phyloP scores from a whole-genome alignment of 768 basidiomycete species.

The Leccinum aurantiacum region DNA sequence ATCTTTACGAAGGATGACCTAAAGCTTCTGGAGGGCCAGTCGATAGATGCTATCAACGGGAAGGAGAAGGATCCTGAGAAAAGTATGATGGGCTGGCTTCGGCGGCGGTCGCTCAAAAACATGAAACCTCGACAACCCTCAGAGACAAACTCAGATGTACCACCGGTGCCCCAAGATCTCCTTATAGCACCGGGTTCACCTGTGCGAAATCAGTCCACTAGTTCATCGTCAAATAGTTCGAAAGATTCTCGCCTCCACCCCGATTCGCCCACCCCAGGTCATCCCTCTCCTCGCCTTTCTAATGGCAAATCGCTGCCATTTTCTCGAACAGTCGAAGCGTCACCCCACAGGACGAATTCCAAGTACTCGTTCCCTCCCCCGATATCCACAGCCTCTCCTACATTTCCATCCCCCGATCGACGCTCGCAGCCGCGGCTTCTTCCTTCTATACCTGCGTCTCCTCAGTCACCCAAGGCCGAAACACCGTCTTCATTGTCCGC shows the following conservation, averaged over 20 bases:
- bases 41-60: conserved; percentile 29
- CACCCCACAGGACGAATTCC: conserved; percentile 15
- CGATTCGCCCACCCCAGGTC: conserved; percentile 19
- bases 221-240: conserved; percentile 25
- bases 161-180: conserved; percentile 14
- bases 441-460: conserved; percentile 34
- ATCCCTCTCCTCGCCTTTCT: conserved; percentile 12
- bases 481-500: conserved; percentile 20
- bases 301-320: conserved; percentile 13
- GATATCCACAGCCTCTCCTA: conserved; percentile 7
- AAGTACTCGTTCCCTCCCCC: conserved; percentile 28
- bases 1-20: conserved; percentile 23
- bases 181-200: conserved; percentile 18
- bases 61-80: conserved; percentile 43
- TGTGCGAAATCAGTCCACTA: conserved; percentile 21
- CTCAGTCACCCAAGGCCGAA: conserved; percentile 18
- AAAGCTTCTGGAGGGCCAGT: conserved; percentile 30
- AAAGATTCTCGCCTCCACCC: conserved; percentile 24
- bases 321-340: conserved; percentile 2
- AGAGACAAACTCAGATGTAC: conserved; percentile 18
- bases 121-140: conserved; percentile 24
- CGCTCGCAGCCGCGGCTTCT: conserved; percentile 17
- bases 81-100: conserved; percentile 37
- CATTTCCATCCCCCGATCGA: conserved; percentile 12
- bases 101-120: conserved; percentile 25